Conservation (phyloP, 225 moss, liverwort and hornwort genomes). For the Polytrichum commune region DNA sequence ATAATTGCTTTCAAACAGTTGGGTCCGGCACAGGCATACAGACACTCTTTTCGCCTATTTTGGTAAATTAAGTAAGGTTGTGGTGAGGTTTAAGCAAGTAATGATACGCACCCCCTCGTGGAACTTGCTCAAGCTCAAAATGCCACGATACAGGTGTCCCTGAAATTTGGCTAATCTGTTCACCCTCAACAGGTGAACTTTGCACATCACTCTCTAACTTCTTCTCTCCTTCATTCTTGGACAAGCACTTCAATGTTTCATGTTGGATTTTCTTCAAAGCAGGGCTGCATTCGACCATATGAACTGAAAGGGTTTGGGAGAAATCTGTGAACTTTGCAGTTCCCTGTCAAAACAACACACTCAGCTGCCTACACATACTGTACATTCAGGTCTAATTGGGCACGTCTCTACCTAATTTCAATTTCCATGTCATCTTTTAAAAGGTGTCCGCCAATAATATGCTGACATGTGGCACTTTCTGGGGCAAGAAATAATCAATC, state of each 20-base stretch:
- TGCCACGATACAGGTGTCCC: slow-evolving; percentile 68
- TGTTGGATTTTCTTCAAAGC: slow-evolving; percentile 68
- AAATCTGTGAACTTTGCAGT: slow-evolving; percentile 77
- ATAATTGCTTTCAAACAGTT: too few species aligned
- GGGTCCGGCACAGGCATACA: too few species aligned
- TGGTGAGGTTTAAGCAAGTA: not conserved
- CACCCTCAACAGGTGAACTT: slow-evolving; percentile 9
- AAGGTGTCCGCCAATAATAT: too few species aligned
- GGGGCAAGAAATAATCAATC: too few species aligned
- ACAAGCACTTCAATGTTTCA: slow-evolving; percentile 53
- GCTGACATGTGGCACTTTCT: too few species aligned
- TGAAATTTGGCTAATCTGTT: slow-evolving; percentile 56
- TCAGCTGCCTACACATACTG: not conserved
- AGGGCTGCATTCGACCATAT: slow-evolving; percentile 95
- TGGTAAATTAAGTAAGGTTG: not conserved
- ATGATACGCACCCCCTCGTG: slow-evolving; percentile 57
- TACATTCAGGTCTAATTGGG: too few species aligned
- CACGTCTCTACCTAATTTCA: too few species aligned
- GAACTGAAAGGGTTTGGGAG: slow-evolving; percentile 58
- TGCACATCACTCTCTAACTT: slow-evolving; percentile 7
- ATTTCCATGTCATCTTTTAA: too few species aligned
- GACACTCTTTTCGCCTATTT: not conserved
- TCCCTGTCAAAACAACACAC: slow-evolving; percentile 43
- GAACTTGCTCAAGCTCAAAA: slow-evolving; percentile 71
- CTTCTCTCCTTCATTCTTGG: slow-evolving; percentile 21